phyloP scores from a whole-genome alignment of 495 filamentous ascomycete species.

The Beverwykella pulmonaria region DNA sequence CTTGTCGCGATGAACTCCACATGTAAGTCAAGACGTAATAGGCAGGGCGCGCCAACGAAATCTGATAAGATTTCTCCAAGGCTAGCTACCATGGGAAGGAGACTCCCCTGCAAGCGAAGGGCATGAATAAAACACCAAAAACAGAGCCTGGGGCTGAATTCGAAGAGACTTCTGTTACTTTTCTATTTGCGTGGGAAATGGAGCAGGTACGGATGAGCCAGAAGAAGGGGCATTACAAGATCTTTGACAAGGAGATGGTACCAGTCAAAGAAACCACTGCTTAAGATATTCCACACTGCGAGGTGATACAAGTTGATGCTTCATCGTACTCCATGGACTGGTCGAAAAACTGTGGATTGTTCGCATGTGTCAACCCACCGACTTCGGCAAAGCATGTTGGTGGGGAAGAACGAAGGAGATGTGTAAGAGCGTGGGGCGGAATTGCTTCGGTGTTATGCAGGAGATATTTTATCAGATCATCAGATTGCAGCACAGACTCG shows the following conservation, averaged over 20 bases:
- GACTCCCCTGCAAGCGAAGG: neutral
- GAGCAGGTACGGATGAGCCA: neutral
- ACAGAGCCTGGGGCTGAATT: neutral
- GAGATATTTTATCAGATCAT: constrained; percentile 1
- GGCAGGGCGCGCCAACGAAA: neutral
- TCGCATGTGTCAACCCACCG: neutral
- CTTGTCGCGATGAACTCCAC: neutral
- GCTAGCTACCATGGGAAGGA: neutral
- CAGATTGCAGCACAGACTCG: neutral
- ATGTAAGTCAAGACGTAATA: neutral
- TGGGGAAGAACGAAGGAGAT: neutral
- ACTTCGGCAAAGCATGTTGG: neutral
- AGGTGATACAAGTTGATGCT: neutral
- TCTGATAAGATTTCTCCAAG: constrained; percentile 2
- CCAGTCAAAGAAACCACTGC: too few relatives aligned
- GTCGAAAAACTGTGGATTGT: neutral
- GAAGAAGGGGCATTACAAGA: neutral
- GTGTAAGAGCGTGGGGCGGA: neutral
- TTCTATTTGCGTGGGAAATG: neutral
- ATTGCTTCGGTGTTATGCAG: neutral
- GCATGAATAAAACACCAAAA: neutral
- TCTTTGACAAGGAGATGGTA: neutral
- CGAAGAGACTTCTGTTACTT: neutral
- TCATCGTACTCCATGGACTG: neutral
- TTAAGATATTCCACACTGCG: too few relatives aligned